phyloP scores from a whole-genome alignment of 495 filamentous ascomycete species.

The Daldinia childiae region DNA sequence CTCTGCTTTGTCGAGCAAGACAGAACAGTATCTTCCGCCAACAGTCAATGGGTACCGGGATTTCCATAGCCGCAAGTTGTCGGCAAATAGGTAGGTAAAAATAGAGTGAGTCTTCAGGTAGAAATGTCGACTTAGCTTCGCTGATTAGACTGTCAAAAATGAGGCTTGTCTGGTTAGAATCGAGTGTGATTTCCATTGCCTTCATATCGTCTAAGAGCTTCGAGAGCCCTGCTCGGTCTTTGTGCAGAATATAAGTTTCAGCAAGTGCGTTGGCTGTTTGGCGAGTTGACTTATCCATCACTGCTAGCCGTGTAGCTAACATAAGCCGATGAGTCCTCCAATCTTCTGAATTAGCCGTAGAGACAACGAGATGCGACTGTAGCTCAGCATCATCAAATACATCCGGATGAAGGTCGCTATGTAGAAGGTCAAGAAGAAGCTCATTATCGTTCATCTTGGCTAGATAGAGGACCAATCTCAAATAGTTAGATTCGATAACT shows the following conservation, averaged over 20 bases:
- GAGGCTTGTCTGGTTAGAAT: constrained; percentile 25
- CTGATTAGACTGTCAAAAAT: constrained; percentile 37
- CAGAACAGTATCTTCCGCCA: constrained; percentile 46
- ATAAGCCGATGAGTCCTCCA: constrained; percentile 47
- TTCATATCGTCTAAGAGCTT: constrained; percentile 48
- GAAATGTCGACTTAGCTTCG: constrained; percentile 32
- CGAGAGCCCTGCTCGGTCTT: constrained; percentile 31
- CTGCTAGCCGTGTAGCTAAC: constrained; percentile 40
- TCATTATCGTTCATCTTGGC: constrained; percentile 63
- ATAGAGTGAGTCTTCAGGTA: constrained; percentile 24
- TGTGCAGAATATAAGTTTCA: constrained; percentile 27
- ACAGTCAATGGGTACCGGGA: constrained; percentile 39
- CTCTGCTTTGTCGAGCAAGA: constrained; percentile 41
- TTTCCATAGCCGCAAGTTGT: constrained; percentile 43
- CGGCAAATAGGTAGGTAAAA: constrained; percentile 44
- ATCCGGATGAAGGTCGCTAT: constrained; percentile 80
- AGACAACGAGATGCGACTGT: constrained; percentile 57
- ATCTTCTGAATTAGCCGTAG: constrained; percentile 39
- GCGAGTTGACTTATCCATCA: constrained; percentile 31
- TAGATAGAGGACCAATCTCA: constrained; percentile 65
- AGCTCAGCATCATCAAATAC: constrained; percentile 69
- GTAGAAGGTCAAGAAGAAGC: constrained; percentile 67
- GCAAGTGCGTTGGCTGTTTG: constrained; percentile 42
- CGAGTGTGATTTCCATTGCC: constrained; percentile 36
- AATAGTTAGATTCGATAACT: constrained; percentile 66